Evolutionary conservation across 148 eudicot species (phyloP), one percentile per base, ranked within the genome.

Genomic region (Nyssa sinensis): DNA sequence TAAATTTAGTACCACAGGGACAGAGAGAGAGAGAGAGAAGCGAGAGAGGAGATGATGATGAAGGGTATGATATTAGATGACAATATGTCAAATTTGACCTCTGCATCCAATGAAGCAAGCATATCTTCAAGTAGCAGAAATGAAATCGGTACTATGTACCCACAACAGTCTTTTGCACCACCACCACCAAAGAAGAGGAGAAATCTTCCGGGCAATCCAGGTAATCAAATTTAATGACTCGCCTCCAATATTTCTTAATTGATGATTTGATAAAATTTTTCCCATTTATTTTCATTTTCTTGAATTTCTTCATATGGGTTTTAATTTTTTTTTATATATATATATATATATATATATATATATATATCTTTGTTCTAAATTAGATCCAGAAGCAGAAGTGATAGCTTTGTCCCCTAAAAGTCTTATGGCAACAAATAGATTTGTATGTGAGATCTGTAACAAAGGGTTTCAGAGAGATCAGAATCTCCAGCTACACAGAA

Each of bases 391-490:
- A 41, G 88, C 91, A 2, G 96, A 91, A 68, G 93, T 90, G 74
- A 81, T 90, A 77, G 92, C 90, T 4, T 75, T 90, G 76, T 86
- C 95, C 7, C 95, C 95, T 17, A 84, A 67, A 81, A 73, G 85
- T 24, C 77, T 90, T 13, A 74, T 84, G 71, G 90, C 94, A 33
- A 90, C 88, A 24, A 90, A 90, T 31, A 73, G 90, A 69, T 90
- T 88, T 24, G 33, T 87, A 58, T 90, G 94, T 62, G 94, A 90
- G 84, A 84, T 90, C 68, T 90, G 94, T 69, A 82, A 77, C 77
- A 90, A 90, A 78, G 94, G 94, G 37, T 90, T 90, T 44, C 91
- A 90, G 78, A 84, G 94, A 72, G 94, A 90, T 76, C 94, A 90
- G 69, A 90, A 90, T 73, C 84, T 90, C 49, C 94, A 90, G 35